Evolutionary conservation across 2,329 filamentous ascomycete genomes (phyloP).

Genomic region (Verticillium klebahnii): DNA sequence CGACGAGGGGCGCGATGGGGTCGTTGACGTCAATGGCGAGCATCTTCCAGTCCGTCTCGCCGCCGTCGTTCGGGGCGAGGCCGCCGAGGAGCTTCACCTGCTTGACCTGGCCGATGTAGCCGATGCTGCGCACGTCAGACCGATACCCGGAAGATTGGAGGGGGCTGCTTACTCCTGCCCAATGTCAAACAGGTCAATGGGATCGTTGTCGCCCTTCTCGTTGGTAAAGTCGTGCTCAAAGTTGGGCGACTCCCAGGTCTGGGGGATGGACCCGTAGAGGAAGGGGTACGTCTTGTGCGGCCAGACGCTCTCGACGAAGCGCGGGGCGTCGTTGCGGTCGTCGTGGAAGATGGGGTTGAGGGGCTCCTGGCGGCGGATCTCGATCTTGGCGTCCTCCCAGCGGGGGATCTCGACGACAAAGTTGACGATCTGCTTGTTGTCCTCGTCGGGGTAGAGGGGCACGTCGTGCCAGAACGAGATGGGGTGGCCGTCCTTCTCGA

Average conservation of each 20-base stretch:
- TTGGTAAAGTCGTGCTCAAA: constrained; percentile 32
- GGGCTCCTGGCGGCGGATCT: constrained; percentile 32
- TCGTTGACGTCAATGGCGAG: constrained; percentile 32
- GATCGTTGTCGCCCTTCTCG: constrained; percentile 34
- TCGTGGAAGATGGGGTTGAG: constrained; percentile 38
- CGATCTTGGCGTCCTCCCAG: constrained; percentile 36
- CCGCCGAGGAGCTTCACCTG: constrained; percentile 36
- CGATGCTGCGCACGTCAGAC: constrained; percentile 13
- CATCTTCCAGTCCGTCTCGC: constrained; percentile 34
- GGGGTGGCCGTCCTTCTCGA: constrained; percentile 31
- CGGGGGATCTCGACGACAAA: constrained; percentile 36
- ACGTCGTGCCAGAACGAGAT: constrained; percentile 39
- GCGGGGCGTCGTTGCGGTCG: constrained; percentile 26
- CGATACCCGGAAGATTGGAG: too few relatives aligned
- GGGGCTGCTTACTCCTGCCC: constrained; percentile 22
- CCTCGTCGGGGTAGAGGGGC: constrained; percentile 29
- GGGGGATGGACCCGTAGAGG: constrained; percentile 37
- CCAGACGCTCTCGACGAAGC: constrained; percentile 37
- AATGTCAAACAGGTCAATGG: constrained; percentile 35
- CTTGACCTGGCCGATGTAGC: constrained; percentile 32
- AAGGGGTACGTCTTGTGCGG: constrained; percentile 39
- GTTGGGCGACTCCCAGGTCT: constrained; percentile 40
- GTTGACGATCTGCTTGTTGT: constrained; percentile 28
- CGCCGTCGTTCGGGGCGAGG: constrained; percentile 31
- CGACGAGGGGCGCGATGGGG: constrained; percentile 26